Percentiles rank a stretch among this genome's conserved stretches.
These are phyloP conservation scores for Leptographium flavum DNA, from an alignment of 2,329 filamentous ascomycete genomes.

Conservation along the genomic window DNA sequence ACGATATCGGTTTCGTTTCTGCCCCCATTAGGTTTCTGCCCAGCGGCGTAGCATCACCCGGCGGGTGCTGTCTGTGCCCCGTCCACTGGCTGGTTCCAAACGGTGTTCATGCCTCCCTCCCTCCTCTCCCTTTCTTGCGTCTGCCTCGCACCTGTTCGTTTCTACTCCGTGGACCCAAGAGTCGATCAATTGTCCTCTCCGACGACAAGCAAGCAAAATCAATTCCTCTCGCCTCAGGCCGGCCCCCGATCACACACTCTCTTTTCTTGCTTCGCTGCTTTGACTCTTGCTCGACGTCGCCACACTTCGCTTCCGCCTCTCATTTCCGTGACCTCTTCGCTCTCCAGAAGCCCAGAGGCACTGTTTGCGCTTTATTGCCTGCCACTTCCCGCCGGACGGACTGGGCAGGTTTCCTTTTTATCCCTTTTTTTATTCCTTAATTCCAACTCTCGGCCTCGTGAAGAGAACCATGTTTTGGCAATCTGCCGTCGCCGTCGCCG, in stretches of 20 bases:
- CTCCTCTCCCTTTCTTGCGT: not conserved
- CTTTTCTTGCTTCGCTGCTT: not conserved
- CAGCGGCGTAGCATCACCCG: not conserved
- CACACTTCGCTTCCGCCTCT: not conserved
- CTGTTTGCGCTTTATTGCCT: too few species aligned
- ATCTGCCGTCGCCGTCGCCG: slow-evolving; percentile 18
- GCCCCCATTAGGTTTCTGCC: not conserved
- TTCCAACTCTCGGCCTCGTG: not conserved
- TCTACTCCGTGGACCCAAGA: not conserved
- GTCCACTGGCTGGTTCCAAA: not conserved
- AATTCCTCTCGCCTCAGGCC: not conserved
- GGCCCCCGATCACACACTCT: not conserved
- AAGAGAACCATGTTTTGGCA: slow-evolving; percentile 22
- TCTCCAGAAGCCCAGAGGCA: too few species aligned
- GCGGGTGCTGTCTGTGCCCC: not conserved
- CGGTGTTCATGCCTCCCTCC: not conserved
- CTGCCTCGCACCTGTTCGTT: not conserved
- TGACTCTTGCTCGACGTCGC: too few species aligned
- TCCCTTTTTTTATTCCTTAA: not conserved
- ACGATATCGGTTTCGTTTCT: not conserved
- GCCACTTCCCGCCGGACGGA: slow-evolving; percentile 9
- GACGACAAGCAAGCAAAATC: not conserved
- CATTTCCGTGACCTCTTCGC: too few species aligned
- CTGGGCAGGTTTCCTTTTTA: too few species aligned
- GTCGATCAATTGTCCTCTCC: not conserved